phyloP scores from a whole-genome alignment of 2,329 filamentous ascomycete genomes.

The Sarocladiaceae sp. region DNA sequence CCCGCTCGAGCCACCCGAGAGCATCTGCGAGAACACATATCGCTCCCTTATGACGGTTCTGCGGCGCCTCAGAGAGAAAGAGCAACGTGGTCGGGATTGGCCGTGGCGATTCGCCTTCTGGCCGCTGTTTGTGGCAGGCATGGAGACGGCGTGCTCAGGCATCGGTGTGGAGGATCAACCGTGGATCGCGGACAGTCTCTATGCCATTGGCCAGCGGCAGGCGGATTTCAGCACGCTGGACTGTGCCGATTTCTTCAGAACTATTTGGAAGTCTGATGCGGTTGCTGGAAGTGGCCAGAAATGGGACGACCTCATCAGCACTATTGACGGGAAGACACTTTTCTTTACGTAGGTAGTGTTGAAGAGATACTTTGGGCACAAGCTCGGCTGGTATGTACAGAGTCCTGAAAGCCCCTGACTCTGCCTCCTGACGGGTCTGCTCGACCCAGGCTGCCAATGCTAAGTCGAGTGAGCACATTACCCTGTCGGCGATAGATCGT shows the following conservation, averaged over 20 bases:
- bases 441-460: no score
- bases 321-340: not conserved
- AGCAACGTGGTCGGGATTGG: not conserved
- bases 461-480: no score
- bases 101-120: conserved; percentile 7
- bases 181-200: conserved; percentile 3
- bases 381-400: not conserved
- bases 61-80: not conserved
- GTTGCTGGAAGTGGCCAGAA: not conserved
- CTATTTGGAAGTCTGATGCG: not conserved
- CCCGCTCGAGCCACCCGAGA: not conserved
- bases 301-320: conserved; percentile 4
- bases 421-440: no score
- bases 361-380: no score
- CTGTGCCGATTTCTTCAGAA: not conserved
- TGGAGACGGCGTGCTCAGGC: conserved; percentile 1
- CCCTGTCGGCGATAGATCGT: no score
- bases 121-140: conserved; percentile 1
- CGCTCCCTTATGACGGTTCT: not conserved
- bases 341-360: conserved; percentile 1
- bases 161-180: not conserved
- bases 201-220: conserved; percentile 3
- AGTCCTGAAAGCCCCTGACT: not conserved
- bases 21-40: not conserved
- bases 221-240: conserved; percentile 2